phyloP scores from a whole-genome alignment of 306 rosid genomes.

The Spatholobus suberectus region DNA sequence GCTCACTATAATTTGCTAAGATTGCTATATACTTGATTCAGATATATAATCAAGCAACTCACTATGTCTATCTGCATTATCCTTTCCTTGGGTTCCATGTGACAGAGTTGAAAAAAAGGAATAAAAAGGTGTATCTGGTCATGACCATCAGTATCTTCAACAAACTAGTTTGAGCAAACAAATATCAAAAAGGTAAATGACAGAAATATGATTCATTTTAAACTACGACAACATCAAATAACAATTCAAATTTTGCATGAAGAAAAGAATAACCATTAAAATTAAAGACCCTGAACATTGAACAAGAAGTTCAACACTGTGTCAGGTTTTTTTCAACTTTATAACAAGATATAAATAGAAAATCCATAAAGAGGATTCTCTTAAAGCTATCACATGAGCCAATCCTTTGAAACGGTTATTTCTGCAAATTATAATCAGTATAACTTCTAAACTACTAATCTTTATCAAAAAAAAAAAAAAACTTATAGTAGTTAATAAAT shows the following conservation, averaged over 20 bases:
- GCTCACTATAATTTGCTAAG: no score
- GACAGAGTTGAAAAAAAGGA: slow-evolving; percentile 19
- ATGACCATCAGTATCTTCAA: slow-evolving; percentile 15
- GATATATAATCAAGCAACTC: slow-evolving; percentile 96
- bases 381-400: not conserved
- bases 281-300: no score
- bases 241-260: no score
- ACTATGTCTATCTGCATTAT: slow-evolving; percentile 78
- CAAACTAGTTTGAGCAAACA: no score
- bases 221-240: no score
- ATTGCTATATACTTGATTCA: slow-evolving; percentile 98
- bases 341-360: not conserved
- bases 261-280: no score
- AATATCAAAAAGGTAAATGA: no score
- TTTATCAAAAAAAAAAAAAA: not conserved
- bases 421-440: not conserved
- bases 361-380: not conserved
- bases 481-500: not conserved
- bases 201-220: no score
- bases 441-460: not conserved
- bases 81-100: slow-evolving; percentile 86
- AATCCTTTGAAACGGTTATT: not conserved
- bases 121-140: slow-evolving; percentile 1
- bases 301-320: no score
- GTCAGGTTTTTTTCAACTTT: not conserved